Base-by-base conservation (phyloP, 1,284 basidiomycete species). In the Polyporus tsugae region DNA sequence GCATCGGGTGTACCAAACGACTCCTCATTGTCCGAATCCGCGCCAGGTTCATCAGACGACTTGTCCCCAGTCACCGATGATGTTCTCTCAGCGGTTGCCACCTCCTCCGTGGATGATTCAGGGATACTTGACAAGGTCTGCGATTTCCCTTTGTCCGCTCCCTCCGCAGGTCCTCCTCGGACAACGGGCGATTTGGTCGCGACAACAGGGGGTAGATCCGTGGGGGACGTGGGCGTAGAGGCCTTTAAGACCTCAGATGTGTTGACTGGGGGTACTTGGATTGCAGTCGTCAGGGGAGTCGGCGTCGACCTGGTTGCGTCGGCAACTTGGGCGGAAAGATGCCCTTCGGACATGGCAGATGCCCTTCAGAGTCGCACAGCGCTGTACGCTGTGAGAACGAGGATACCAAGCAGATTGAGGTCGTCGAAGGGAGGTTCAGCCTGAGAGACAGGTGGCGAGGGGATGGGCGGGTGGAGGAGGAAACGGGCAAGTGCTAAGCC, bases 171-270 rank as follows among this genome's bases (percentile, higher is more conserved):
- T 22, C 19, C 41, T 38, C 59, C 62, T 2, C 68, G 39, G 1
- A 33, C 15, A 2, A 33, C 41, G 2, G 71, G 69, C 4, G 71
- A 67, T 38, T 69, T 69, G 10, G 60, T 58, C 4, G 69, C 65
- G 29, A 70, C 68, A 11, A 69, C 71, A 4, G 71, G 70, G 9
- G 69, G 61, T 11, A 70, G 44, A 6, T 68, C 67, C 19, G 38
- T 60, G 6, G 71, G 60, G 7, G 71, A 67, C 6, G 60, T 62
- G 11, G 69, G 69, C 6, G 63, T 46, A 29, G 60, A 62, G 22
- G 38, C n/a, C 35, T 25, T 49, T 4, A 4, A 49, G 22, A 61
- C 22, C 17, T 60, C 58, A 25, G 22, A 25, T 2, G 62, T 5
- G 9, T 15, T 6, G 38, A 35, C 7, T 11, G 33, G n/a, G 25